phyloP scores from a whole-genome alignment of 2,329 filamentous ascomycete species.

The Leptographium wingfieldii region DNA sequence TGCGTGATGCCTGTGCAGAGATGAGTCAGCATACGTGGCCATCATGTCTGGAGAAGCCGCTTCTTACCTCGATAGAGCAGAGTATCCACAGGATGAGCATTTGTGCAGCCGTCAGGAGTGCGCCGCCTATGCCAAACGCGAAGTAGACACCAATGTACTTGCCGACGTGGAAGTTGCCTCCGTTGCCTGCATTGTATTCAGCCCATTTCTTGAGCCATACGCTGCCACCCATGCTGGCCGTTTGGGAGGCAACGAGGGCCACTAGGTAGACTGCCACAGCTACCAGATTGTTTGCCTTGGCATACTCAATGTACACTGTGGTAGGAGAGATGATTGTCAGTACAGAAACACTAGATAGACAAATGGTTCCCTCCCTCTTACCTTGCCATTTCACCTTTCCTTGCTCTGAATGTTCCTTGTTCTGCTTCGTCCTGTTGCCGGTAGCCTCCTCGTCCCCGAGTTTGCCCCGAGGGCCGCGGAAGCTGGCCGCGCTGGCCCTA shows the following conservation, averaged over 20 bases:
- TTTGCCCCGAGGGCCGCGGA: constrained; percentile 75
- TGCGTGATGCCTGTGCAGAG: constrained; percentile 61
- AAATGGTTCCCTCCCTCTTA: constrained; percentile 8
- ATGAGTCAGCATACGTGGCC: not conserved
- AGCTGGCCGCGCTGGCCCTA: constrained; percentile 83
- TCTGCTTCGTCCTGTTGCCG: constrained; percentile 65
- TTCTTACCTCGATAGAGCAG: constrained; percentile 81
- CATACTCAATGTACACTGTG: constrained; percentile 78
- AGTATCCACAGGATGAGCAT: constrained; percentile 98
- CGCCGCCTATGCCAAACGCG: constrained; percentile 79
- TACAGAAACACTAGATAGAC: not conserved
- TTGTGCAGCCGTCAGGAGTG: constrained; percentile 75
- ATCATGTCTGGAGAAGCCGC: constrained; percentile 4
- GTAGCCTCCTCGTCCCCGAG: constrained; percentile 71
- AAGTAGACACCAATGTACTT: constrained; percentile 96
- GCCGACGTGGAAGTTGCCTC: constrained; percentile 62
- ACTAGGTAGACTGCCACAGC: constrained; percentile 73
- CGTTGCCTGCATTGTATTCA: constrained; percentile 57
- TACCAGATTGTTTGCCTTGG: constrained; percentile 79
- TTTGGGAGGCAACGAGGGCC: constrained; percentile 68
- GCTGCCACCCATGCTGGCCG: constrained; percentile 68
- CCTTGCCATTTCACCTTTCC: constrained; percentile 92
- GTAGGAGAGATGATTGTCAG: constrained; percentile 4
- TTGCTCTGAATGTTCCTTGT: constrained; percentile 81
- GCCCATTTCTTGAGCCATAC: constrained; percentile 94